phyloP scores from a whole-genome alignment of 179 eudicot species.

The Carnegiea gigantea region DNA sequence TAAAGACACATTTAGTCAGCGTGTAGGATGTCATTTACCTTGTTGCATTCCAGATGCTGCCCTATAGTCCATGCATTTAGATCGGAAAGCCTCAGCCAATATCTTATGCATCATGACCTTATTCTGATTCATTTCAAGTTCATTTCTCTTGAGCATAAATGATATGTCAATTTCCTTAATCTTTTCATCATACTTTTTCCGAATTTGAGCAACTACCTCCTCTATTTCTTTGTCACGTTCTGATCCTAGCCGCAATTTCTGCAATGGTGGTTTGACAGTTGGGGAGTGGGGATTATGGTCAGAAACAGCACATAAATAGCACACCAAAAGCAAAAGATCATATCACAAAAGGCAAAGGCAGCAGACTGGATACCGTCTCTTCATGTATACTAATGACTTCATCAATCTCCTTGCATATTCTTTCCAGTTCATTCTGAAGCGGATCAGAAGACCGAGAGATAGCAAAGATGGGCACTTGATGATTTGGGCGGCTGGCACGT shows the following conservation, averaged over 20 bases:
- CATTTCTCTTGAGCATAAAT: constrained; percentile 47
- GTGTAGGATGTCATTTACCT: constrained; percentile 37
- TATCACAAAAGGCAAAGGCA: neutral
- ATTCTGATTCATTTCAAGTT: constrained; percentile 43
- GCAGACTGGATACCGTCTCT: constrained; percentile 29
- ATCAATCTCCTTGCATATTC: constrained; percentile 45
- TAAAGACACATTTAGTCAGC: neutral
- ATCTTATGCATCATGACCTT: constrained; percentile 58
- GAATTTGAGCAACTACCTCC: constrained; percentile 50
- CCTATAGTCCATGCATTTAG: constrained; percentile 52
- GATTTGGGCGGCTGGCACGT: constrained; percentile 14
- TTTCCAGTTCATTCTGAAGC: constrained; percentile 60
- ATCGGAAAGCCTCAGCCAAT: constrained; percentile 65
- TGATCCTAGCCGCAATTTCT: constrained; percentile 55
- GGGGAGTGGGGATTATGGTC: neutral
- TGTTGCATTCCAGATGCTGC: constrained; percentile 38
- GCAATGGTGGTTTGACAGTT: constrained; percentile 21
- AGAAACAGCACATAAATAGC: constrained; percentile 17
- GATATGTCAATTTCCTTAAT: constrained; percentile 53
- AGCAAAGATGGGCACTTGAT: constrained; percentile 17
- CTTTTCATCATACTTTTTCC: constrained; percentile 49
- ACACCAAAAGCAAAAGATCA: neutral
- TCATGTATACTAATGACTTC: constrained; percentile 37
- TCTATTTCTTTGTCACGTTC: constrained; percentile 73
- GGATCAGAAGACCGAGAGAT: constrained; percentile 39